These are phyloP conservation scores for Neobulgaria alba DNA, from an alignment of 2,329 filamentous ascomycete species.

Conservation along the genomic window DNA sequence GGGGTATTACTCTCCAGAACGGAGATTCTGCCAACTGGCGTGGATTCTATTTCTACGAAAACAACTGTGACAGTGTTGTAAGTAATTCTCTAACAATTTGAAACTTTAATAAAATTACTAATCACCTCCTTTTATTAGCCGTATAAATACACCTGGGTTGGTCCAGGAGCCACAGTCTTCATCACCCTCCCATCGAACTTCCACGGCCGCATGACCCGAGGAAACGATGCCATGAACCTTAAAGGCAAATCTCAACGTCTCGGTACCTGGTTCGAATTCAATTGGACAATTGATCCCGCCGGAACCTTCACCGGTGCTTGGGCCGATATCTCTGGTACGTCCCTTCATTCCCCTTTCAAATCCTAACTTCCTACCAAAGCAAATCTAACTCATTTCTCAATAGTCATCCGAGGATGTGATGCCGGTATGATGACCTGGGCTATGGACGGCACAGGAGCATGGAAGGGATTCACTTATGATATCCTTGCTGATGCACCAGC, in stretches of 20 bases:
- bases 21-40: not conserved
- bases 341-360: too few species aligned
- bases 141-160: constrained; percentile 1
- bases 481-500: not conserved
- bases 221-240: constrained; percentile 1
- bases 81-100: not conserved
- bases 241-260: not conserved
- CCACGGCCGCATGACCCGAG: not conserved
- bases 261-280: constrained; percentile 1
- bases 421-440: not conserved
- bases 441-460: not conserved
- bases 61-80: constrained; percentile 1
- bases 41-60: constrained; percentile 1
- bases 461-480: not conserved
- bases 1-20: not conserved
- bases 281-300: not conserved
- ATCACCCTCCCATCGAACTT: constrained; percentile 1
- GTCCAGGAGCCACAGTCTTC: not conserved
- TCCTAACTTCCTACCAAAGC: too few species aligned
- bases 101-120: not conserved
- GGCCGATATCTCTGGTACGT: constrained; percentile 1
- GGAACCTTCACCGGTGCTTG: not conserved
- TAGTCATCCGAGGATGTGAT: not conserved
- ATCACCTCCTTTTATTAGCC: not conserved
- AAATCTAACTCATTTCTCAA: too few species aligned